A percentile compares a stretch with the other conserved stretches of the same genome.
Evolutionary conservation across 495 filamentous ascomycete species (phyloP).

Genomic region (Sabuloglossum arenarium): DNA sequence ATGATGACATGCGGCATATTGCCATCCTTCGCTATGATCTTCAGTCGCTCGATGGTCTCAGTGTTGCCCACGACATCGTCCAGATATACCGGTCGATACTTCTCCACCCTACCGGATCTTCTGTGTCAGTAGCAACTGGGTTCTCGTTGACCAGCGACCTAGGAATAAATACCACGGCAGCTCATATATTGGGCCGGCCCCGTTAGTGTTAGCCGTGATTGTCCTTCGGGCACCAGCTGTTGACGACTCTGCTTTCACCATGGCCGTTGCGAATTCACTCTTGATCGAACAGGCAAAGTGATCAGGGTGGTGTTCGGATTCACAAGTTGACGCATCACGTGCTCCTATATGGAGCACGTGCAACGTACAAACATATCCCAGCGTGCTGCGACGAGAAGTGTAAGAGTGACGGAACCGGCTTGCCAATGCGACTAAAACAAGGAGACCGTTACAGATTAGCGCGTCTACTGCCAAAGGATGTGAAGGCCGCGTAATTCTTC

Average conservation of each 20-base stretch:
- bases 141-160: not conserved
- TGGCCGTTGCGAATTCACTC: not conserved
- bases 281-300: no score
- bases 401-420: no score
- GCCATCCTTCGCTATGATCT: constrained; percentile 97
- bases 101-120: constrained; percentile 60
- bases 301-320: not conserved
- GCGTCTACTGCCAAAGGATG: no score
- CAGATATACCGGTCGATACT: constrained; percentile 84
- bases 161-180: constrained; percentile 58
- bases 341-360: no score
- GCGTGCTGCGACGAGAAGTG: no score
- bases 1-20: constrained; percentile 99
- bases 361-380: no score
- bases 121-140: not conserved
- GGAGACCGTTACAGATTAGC: no score
- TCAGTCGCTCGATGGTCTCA: constrained; percentile 89
- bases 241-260: constrained; percentile 48
- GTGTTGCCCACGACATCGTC: constrained; percentile 96
- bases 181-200: constrained; percentile 49
- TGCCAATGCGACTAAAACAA: no score
- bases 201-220: constrained; percentile 38
- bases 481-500: no score
- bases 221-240: constrained; percentile 47
- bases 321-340: no score